Evolutionary conservation across 139 green algal species (phyloP).

Genomic region (Picochlorum sp.): DNA sequence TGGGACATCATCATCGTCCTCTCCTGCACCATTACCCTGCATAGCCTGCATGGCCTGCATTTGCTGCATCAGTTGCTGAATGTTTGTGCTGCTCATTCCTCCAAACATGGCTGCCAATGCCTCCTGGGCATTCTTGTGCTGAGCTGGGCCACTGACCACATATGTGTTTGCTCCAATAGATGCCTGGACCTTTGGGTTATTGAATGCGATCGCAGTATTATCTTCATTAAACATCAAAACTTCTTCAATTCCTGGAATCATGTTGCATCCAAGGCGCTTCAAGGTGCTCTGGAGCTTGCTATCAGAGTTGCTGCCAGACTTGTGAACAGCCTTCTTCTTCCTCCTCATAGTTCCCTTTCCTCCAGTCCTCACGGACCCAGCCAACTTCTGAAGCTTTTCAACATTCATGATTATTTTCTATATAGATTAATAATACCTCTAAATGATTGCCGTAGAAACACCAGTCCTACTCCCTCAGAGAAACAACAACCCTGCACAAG

Average conservation of each 20-base stretch:
- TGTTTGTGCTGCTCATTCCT: conserved; percentile 21
- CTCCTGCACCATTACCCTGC: conserved; percentile 28
- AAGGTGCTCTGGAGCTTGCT: conserved; percentile 95
- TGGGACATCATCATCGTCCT: conserved; percentile 49
- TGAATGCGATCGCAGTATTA: conserved; percentile 87
- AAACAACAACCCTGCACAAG: no score
- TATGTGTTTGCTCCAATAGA: conserved; percentile 98
- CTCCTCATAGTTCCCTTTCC: conserved; percentile 93
- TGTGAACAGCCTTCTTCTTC: conserved; percentile 99
- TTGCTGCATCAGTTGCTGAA: conserved; percentile 25
- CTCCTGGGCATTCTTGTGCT: conserved; percentile 61
- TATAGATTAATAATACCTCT: background rate
- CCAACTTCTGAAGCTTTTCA: conserved; percentile 90
- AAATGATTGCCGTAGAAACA: background rate
- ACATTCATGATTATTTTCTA: conserved; percentile 67
- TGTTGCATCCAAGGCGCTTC: conserved; percentile 97
- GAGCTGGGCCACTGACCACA: conserved; percentile 85
- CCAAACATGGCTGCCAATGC: conserved; percentile 46
- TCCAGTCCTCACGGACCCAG: conserved; percentile 79
- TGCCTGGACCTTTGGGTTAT: conserved; percentile 98
- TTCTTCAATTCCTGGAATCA: conserved; percentile 98
- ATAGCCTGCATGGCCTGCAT: conserved; percentile 22
- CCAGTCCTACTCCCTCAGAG: background rate
- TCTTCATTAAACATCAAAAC: conserved; percentile 96
- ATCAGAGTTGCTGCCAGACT: conserved; percentile 91